Conservation (phyloP, 176 grass and related monocot species). For the Musa schizocarpa region DNA sequence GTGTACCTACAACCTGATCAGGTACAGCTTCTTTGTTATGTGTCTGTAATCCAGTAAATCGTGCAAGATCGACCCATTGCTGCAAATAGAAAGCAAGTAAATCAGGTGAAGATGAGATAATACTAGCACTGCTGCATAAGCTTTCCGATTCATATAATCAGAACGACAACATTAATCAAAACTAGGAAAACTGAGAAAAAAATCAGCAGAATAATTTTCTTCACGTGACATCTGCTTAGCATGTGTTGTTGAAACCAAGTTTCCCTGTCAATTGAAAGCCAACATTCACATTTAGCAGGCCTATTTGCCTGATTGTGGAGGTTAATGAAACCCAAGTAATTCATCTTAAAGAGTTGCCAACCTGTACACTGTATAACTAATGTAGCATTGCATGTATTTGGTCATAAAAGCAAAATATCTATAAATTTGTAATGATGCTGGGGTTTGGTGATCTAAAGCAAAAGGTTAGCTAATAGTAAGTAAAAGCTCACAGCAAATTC, state of each 20-base stretch:
- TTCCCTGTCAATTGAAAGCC: too few species aligned
- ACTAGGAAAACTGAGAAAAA: too few species aligned
- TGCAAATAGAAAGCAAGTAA: constrained; percentile 32
- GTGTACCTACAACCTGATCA: constrained; percentile 40
- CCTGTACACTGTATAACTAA: background rate
- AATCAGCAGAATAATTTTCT: too few species aligned
- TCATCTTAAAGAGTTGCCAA: too few species aligned
- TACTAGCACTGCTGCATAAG: background rate
- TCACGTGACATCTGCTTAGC: too few species aligned
- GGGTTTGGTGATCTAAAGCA: background rate
- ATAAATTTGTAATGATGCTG: background rate
- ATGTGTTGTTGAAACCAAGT: too few species aligned
- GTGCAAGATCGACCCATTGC: constrained; percentile 98
- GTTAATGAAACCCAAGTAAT: too few species aligned
- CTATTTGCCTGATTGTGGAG: too few species aligned
- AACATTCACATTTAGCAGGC: too few species aligned
- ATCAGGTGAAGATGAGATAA: constrained; percentile 12
- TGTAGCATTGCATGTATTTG: background rate
- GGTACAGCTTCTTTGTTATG: constrained; percentile 39
- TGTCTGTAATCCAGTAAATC: constrained; percentile 67
- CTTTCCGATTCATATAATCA: background rate
- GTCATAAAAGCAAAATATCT: background rate
- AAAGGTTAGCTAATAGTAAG: too few species aligned
- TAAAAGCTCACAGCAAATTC: too few species aligned
- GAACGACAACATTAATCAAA: background rate